Evolutionary conservation across 2,329 filamentous ascomycete genomes (phyloP).

Genomic region (Pseudocercospora eumusae): DNA sequence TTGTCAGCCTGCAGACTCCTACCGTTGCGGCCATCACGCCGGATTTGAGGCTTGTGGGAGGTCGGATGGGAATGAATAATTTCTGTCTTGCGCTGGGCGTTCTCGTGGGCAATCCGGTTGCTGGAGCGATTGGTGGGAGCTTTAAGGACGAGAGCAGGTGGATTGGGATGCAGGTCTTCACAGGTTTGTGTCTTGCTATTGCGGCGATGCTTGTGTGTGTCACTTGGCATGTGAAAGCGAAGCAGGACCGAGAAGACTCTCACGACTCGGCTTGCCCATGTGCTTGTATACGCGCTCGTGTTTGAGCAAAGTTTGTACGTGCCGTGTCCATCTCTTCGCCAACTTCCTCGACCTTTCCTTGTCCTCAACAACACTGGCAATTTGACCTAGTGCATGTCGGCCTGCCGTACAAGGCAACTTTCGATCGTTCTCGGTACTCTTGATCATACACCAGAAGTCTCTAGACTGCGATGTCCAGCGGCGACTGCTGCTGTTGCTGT

Average conservation of each 20-base stretch:
- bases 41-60: slow-evolving; percentile 29
- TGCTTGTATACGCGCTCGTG: not conserved
- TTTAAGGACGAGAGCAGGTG: slow-evolving; percentile 17
- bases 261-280: too few species aligned
- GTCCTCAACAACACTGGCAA: too few species aligned
- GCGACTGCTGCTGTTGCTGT: not conserved
- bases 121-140: slow-evolving; percentile 23
- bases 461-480: too few species aligned
- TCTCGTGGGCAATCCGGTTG: slow-evolving; percentile 32
- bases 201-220: slow-evolving; percentile 16
- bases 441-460: too few species aligned
- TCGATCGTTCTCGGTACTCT: too few species aligned
- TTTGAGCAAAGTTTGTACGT: not conserved
- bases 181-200: slow-evolving; percentile 24
- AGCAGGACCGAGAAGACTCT: not conserved
- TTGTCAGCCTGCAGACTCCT: slow-evolving; percentile 47
- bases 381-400: too few species aligned
- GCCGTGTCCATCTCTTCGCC: too few species aligned
- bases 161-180: slow-evolving; percentile 31
- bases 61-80: slow-evolving; percentile 33
- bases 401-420: too few species aligned
- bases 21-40: slow-evolving; percentile 30
- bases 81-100: slow-evolving; percentile 30
- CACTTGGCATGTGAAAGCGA: slow-evolving; percentile 7
- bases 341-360: too few species aligned